These are phyloP conservation scores for Starmerella asiatica DNA, from an alignment of 805 yeast genomes.

Conservation along the genomic window DNA sequence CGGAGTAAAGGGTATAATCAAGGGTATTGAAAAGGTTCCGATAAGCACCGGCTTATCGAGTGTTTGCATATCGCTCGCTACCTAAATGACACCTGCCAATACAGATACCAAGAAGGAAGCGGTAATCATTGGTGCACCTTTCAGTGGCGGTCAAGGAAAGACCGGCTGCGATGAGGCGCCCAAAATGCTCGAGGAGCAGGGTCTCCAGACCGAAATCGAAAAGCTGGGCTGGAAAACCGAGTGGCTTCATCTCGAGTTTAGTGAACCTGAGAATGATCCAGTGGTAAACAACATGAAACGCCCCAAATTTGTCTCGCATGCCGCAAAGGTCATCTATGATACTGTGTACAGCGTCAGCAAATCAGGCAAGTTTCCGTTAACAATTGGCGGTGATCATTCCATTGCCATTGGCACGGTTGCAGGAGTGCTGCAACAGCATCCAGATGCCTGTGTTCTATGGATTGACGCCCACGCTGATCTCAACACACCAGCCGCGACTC, in stretches of 20 bases:
- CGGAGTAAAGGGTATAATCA: no score
- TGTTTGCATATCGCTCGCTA: no score
- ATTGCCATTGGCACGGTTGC: constrained; percentile 87
- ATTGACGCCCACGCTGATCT: constrained; percentile 97
- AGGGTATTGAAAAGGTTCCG: no score
- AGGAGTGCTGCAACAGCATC: constrained; percentile 64
- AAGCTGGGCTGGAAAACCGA: constrained; percentile 62
- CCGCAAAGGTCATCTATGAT: constrained; percentile 50
- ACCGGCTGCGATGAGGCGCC: constrained; percentile 93
- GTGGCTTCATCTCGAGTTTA: constrained; percentile 25
- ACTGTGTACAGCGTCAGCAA: constrained; percentile 41
- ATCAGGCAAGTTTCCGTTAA: constrained; percentile 50
- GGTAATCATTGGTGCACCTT: constrained; percentile 67
- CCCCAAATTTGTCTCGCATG: constrained; percentile 62
- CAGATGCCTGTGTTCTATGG: constrained; percentile 87
- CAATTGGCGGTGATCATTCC: constrained; percentile 94
- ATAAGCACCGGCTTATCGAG: no score
- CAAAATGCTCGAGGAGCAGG: constrained; percentile 57
- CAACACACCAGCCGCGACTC: constrained; percentile 73
- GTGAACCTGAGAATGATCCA: constrained; percentile 34
- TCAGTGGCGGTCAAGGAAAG: constrained; percentile 90
- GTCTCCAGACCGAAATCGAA: constrained; percentile 49
- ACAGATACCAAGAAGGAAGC: constrained; percentile 6
- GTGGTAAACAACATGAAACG: constrained; percentile 49
- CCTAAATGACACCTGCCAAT: not conserved